Percentiles rank a stretch among this genome's conserved stretches.
These are phyloP conservation scores for Pleurotus djamor DNA, from an alignment of 768 basidiomycete genomes.

Conservation along the genomic window DNA sequence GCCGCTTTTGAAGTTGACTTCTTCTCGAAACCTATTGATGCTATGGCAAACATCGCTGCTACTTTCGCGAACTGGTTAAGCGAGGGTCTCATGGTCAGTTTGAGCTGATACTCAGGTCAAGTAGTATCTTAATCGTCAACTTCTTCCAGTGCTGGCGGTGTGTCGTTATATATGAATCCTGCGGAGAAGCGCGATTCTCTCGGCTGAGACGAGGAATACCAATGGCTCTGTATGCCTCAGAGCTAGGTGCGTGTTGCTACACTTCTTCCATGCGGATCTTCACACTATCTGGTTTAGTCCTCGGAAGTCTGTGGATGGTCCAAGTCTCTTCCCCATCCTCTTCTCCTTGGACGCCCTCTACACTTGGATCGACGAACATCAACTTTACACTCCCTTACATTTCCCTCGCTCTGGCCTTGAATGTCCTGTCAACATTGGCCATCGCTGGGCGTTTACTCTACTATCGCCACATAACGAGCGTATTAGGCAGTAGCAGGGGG, in stretches of 20 bases:
- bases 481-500: conserved; percentile 19
- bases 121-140: not conserved
- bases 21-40: conserved; percentile 8
- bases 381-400: conserved; percentile 21
- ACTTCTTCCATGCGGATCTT: not conserved
- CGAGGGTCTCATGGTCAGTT: conserved; percentile 17
- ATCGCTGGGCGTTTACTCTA: conserved; percentile 25
- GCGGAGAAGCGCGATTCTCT: not conserved
- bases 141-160: conserved; percentile 11
- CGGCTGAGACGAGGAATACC: conserved; percentile 9
- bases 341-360: conserved; percentile 11
- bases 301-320: conserved; percentile 9
- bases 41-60: conserved; percentile 10
- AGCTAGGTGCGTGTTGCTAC: not conserved
- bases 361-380: conserved; percentile 4
- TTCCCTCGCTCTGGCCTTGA: conserved; percentile 24
- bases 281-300: not conserved
- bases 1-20: not conserved
- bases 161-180: conserved; percentile 8
- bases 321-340: conserved; percentile 8
- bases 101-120: not conserved
- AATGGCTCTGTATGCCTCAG: not conserved
- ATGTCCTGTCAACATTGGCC: conserved; percentile 28
- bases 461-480: conserved; percentile 11
- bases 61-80: conserved; percentile 24